Base-by-base conservation (phyloP, 306 rosid species). In the Castanopsis chinensis region DNA sequence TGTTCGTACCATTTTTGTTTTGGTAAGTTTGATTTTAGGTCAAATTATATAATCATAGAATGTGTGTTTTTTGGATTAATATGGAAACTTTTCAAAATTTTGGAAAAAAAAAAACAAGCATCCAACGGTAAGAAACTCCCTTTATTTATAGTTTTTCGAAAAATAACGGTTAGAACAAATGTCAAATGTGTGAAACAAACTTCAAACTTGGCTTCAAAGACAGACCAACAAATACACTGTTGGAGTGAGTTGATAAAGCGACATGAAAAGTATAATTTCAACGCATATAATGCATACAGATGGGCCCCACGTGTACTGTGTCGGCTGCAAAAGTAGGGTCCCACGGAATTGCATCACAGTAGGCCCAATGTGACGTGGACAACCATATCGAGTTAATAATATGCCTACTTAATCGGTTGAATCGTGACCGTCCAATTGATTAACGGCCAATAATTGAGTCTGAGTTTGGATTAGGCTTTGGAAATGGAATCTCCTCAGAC, bases 181-280 rank as follows among this genome's bases (percentile, higher is more conserved):
- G 13, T 10, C 53, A 49, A 49, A 37, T 7, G 45, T 37, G 45
- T 7, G 45, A 37, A 37, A 49, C 53, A 49, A 12, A 49, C 53
- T 49, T 49, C 15, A 10, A 76, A 76, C 96, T 89, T 92, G 30
- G 75, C 94, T 88, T 88, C 85, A 41, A 88, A 90, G 94, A 72
- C 80, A 82, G 45, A 7, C 45, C 45, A 37, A 37, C 45, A 37
- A 37, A 37, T 37, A 7, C 45, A 37, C 11, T 58, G 77, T 12
- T 33, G 20, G 43, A 52, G 43, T 33, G 67, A 20, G 58, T 70
- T 59, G 19, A 73, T 73, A 79, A 85, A 43, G 71, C 75, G 68
- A 82, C 81, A 18, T 78, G 30, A 55, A 71, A 79, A 56, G 69
- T 57, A 37, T 67, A 72, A 59, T 49, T 80, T n/a, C 79, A 76